phyloP scores from a whole-genome alignment of 1,139 yeast genomes.

The Debaryomycetaceae sp. region DNA sequence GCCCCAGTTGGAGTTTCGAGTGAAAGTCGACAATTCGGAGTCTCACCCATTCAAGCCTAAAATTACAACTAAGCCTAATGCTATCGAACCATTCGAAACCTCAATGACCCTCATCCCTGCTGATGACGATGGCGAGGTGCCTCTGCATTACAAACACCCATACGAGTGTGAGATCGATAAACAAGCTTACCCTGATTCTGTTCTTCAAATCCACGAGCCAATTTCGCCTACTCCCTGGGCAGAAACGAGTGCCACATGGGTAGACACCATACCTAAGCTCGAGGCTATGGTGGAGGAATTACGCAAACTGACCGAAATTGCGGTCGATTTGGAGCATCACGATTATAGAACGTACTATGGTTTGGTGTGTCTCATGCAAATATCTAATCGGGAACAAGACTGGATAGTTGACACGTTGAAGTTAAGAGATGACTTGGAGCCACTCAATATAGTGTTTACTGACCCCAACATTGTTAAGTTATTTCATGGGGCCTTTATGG shows the following conservation, averaged over 20 bases:
- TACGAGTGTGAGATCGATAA: slow-evolving; percentile 70
- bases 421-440: slow-evolving; percentile 66
- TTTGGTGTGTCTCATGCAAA: slow-evolving; percentile 89
- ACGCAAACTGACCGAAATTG: slow-evolving; percentile 55
- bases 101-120: slow-evolving; percentile 34
- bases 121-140: slow-evolving; percentile 33
- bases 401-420: slow-evolving; percentile 79
- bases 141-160: slow-evolving; percentile 75
- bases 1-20: slow-evolving; percentile 66
- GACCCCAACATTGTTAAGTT: slow-evolving; percentile 80
- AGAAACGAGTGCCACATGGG: slow-evolving; percentile 61
- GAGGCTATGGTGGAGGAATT: slow-evolving; percentile 53
- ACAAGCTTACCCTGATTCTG: slow-evolving; percentile 63
- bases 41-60: slow-evolving; percentile 72
- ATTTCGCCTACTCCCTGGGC: slow-evolving; percentile 64
- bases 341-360: slow-evolving; percentile 90
- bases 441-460: slow-evolving; percentile 71
- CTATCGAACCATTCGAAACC: slow-evolving; percentile 52
- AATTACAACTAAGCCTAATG: slow-evolving; percentile 66
- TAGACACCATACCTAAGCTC: slow-evolving; percentile 55
- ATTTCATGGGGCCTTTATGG: slow-evolving; percentile 96
- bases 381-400: slow-evolving; percentile 74
- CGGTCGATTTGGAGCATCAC: slow-evolving; percentile 97
- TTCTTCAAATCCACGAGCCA: slow-evolving; percentile 47
- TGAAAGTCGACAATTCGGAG: slow-evolving; percentile 65